Evolutionary conservation across 805 yeast genomes (phyloP).

Genomic region (Monosporozyma servazzii): DNA sequence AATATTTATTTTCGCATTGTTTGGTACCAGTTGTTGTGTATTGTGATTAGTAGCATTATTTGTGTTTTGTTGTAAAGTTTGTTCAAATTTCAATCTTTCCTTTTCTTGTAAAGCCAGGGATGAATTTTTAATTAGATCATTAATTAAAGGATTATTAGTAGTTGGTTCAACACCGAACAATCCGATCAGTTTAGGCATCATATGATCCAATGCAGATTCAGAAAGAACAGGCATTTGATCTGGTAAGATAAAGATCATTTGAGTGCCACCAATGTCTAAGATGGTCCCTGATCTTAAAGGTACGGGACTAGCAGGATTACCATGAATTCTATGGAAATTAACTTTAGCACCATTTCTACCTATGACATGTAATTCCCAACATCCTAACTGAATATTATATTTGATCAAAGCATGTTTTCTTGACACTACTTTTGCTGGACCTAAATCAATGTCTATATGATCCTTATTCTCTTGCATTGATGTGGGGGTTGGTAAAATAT

Average conservation of each 20-base stretch:
- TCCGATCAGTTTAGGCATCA: slow-evolving; percentile 27
- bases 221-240: slow-evolving; percentile 71
- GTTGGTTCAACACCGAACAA: slow-evolving; percentile 16
- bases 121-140: slow-evolving; percentile 19
- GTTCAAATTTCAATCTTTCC: slow-evolving; percentile 5
- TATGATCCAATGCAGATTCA: slow-evolving; percentile 25
- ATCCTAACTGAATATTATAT: slow-evolving; percentile 62
- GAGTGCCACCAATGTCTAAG: slow-evolving; percentile 92
- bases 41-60: slow-evolving; percentile 3
- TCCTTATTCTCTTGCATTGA: background rate
- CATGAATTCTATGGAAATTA: slow-evolving; percentile 45
- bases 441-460: slow-evolving; percentile 64
- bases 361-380: slow-evolving; percentile 75
- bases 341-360: slow-evolving; percentile 94
- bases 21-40: too few relatives aligned
- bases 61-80: slow-evolving; percentile 3
- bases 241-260: slow-evolving; percentile 97
- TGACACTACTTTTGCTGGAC: slow-evolving; percentile 95
- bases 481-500: slow-evolving; percentile 3
- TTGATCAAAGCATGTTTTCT: slow-evolving; percentile 80
- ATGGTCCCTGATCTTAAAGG: slow-evolving; percentile 79
- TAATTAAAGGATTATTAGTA: slow-evolving; percentile 15
- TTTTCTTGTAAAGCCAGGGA: slow-evolving; percentile 10
- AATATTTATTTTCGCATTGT: too few relatives aligned
- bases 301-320: slow-evolving; percentile 41